These are phyloP conservation scores for Salpingoeca rosetta DNA, from an alignment of 78 protist genomes.

Conservation along the genomic window DNA sequence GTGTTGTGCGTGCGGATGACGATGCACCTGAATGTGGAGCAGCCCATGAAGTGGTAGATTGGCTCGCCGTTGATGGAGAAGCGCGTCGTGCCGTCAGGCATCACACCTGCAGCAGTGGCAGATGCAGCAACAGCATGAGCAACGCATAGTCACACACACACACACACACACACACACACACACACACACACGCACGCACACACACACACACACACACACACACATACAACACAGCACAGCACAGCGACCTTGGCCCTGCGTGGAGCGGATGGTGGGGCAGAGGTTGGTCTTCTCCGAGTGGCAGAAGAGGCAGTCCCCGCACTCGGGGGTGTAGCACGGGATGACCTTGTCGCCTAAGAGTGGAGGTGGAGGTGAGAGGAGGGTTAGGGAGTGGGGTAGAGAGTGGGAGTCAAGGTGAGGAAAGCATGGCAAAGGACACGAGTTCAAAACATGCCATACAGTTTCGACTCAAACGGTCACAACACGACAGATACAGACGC, in stretches of 20 bases:
- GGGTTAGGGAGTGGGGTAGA: too few species aligned
- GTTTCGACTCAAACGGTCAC: too few species aligned
- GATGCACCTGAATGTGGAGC: neutral
- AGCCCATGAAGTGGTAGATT: slow-evolving; percentile 34
- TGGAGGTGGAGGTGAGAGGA: neutral
- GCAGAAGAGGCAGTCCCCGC: slow-evolving; percentile 64
- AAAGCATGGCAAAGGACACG: too few species aligned
- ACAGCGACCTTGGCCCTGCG: slow-evolving; percentile 52
- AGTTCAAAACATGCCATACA: too few species aligned
- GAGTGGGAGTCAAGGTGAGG: too few species aligned
- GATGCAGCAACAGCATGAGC: neutral
- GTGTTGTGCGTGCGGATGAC: too few species aligned
- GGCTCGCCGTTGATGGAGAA: slow-evolving; percentile 48
- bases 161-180: too few species aligned
- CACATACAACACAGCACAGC: too few species aligned
- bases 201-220: too few species aligned
- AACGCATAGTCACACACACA: neutral
- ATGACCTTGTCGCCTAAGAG: slow-evolving; percentile 40
- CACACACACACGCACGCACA: too few species aligned
- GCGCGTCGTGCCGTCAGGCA: slow-evolving; percentile 71
- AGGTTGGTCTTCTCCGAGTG: slow-evolving; percentile 67
- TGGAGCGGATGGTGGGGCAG: slow-evolving; percentile 50
- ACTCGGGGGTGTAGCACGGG: slow-evolving; percentile 53
- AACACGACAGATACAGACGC: neutral
- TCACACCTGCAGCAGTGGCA: slow-evolving; percentile 11